Base-by-base conservation (phyloP, 139 green algal species). In the Gonium pectorale region DNA sequence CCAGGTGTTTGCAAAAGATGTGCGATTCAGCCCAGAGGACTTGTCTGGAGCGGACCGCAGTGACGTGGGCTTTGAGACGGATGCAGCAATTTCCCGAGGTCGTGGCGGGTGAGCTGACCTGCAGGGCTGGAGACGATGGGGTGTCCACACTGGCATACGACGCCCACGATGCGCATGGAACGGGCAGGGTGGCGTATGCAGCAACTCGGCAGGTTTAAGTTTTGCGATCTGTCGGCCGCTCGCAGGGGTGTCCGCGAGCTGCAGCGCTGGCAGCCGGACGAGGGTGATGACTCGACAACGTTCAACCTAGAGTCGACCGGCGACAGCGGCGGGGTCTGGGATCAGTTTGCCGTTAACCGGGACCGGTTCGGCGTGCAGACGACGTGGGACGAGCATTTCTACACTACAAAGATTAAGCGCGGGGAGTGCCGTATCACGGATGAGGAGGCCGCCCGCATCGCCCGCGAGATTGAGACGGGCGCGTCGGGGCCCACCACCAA, bases 291-390 rank as follows among this genome's bases (percentile, higher is more conserved):
- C 67, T 27, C 56, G 1, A 37, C 41, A 7, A 43, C 81, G 43
- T 86, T 92, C 63, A 64, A 33, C n/a, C 74, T 94, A 35, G 91
- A 93, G 72, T 43, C 73, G 13, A 79, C 83, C 5, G 43, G 38
- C 24, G 52, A 22, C 22, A 68, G 51, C 68, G 27, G 51, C 68
- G 27, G 29, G 1, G 87, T 79, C 35, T 99, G 96, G 96, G 96
- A 99, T 88, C 96, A 99, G 86, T 99, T 99, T 89, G 94, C 93
- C 8, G 89, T 93, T 27, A 99, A 99, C 87, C 66, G 94, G 71
- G 46, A 87, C 33, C 92, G 94, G 83, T 99, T 98, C 87, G 96
- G 96, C 15, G 93, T 98, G 51, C 70, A 91, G 15, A 97, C 91
- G 37, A 94, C 89, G 46, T 98, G 94, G 73, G 82, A 93, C 35